Conservation (phyloP, 129 eudicot species). For the Kitagawia praeruptora region DNA sequence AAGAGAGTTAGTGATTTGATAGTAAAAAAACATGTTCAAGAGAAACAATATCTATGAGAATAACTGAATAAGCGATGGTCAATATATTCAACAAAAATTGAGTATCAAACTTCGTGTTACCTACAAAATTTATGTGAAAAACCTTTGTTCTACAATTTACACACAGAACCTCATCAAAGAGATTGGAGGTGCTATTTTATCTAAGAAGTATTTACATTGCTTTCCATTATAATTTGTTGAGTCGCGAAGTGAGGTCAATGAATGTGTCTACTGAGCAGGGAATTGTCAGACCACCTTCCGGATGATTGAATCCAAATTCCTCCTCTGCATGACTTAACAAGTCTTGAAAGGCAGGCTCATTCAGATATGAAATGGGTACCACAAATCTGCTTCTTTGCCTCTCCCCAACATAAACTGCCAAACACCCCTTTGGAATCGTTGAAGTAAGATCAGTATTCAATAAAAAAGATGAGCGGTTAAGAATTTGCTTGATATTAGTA, state of each 20-base stretch:
- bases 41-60: no score
- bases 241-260: background rate
- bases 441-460: background rate
- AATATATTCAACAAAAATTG: background rate
- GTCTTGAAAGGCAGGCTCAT: background rate
- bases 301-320: constrained; percentile 1
- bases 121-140: background rate
- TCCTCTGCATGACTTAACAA: background rate
- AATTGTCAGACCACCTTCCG: constrained; percentile 1
- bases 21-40: no score
- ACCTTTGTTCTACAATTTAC: background rate
- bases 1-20: no score
- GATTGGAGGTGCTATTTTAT: background rate
- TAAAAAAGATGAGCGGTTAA: background rate
- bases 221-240: background rate
- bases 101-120: background rate
- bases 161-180: background rate
- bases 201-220: background rate
- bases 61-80: no score
- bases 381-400: background rate
- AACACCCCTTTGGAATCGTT: background rate
- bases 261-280: background rate
- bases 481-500: background rate
- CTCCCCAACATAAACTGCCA: constrained; percentile 5
- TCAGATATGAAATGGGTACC: background rate